These are phyloP conservation scores for Boletus reticuloceps DNA, from an alignment of 768 basidiomycete species.

Conservation along the genomic window DNA sequence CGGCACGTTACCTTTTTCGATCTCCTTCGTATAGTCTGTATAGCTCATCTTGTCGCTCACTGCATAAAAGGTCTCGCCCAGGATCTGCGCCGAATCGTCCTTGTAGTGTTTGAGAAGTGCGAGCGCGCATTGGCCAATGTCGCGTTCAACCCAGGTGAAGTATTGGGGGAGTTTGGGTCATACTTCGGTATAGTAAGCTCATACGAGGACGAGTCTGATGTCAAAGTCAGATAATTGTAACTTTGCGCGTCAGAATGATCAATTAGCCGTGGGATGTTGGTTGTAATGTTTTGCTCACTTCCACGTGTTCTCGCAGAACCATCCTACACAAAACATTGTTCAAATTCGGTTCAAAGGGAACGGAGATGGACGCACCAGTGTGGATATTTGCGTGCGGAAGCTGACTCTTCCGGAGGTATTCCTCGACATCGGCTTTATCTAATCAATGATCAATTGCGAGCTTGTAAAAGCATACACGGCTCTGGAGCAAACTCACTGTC, in stretches of 20 bases:
- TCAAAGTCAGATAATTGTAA: background rate
- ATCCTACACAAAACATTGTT: slow-evolving; percentile 10
- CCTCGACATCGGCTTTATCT: slow-evolving; percentile 28
- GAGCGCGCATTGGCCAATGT: slow-evolving; percentile 21
- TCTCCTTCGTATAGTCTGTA: slow-evolving; percentile 8
- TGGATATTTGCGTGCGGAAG: slow-evolving; percentile 22
- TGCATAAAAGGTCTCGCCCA: slow-evolving; percentile 26
- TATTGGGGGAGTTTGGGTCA: slow-evolving; percentile 15
- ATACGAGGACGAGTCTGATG: slow-evolving; percentile 12
- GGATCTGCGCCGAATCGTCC: slow-evolving; percentile 13
- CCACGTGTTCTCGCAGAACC: slow-evolving; percentile 25
- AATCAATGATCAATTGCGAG: background rate
- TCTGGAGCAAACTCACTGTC: slow-evolving; percentile 18
- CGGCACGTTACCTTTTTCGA: slow-evolving; percentile 14
- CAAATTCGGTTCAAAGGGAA: background rate
- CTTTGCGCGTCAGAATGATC: background rate
- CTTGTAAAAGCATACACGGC: background rate
- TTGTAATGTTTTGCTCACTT: slow-evolving; percentile 8
- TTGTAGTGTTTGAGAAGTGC: slow-evolving; percentile 26
- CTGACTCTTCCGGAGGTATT: slow-evolving; percentile 16
- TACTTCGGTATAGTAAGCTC: slow-evolving; percentile 21
- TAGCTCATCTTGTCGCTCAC: slow-evolving; percentile 22
- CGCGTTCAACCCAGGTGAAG: slow-evolving; percentile 24
- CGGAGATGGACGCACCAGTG: slow-evolving; percentile 10
- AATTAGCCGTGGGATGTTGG: background rate